Conservation (phyloP, 805 yeast genomes). For the Kuraishia piskuri region DNA sequence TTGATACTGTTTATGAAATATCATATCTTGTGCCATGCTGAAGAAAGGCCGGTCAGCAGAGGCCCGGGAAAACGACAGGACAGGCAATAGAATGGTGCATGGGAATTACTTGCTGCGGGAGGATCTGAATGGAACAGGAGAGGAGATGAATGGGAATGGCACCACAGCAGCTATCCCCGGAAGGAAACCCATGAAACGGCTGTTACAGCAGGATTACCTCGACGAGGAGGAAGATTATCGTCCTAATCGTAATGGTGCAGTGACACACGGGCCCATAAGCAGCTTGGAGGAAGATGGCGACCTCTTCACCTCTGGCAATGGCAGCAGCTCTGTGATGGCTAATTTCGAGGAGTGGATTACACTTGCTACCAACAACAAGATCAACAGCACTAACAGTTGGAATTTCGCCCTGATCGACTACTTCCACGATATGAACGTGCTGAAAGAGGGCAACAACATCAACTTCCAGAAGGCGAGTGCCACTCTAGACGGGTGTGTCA, state of each 20-base stretch:
- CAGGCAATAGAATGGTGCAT: background rate
- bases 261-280: too few relatives aligned
- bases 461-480: slow-evolving; percentile 37
- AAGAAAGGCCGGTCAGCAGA: background rate
- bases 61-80: background rate
- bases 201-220: background rate
- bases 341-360: slow-evolving; percentile 77
- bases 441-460: slow-evolving; percentile 35
- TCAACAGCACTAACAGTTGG: slow-evolving; percentile 42
- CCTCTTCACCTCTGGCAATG: slow-evolving; percentile 6
- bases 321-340: slow-evolving; percentile 21
- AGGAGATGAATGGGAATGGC: background rate
- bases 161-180: background rate
- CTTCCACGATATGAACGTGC: slow-evolving; percentile 39
- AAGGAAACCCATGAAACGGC: background rate
- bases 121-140: background rate
- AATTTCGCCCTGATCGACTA: slow-evolving; percentile 41
- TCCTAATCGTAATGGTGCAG: background rate
- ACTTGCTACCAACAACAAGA: slow-evolving; percentile 65
- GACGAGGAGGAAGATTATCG: background rate
- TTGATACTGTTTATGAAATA: too few relatives aligned
- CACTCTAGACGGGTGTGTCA: slow-evolving; percentile 46
- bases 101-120: background rate
- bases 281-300: background rate
- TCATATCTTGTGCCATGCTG: background rate